A percentile compares a stretch with the other conserved stretches of the same genome.
Conservation (phyloP, 2,329 filamentous ascomycete species). For the Aspergillus intermedius region DNA sequence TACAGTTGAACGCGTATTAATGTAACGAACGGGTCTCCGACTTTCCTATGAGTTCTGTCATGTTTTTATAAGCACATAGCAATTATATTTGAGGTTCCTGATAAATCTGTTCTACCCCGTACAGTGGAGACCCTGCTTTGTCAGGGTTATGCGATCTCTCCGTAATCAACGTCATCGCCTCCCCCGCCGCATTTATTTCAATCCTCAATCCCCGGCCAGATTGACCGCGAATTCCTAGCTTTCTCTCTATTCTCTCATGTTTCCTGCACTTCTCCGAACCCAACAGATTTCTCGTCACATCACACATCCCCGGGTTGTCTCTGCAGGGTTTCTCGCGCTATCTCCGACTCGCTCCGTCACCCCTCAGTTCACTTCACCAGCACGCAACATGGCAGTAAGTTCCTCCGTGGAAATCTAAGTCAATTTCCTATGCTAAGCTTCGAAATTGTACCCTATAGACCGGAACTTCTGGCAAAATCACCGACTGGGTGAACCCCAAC, state of each 20-base stretch:
- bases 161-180: constrained; percentile 11
- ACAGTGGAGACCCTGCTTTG: constrained; percentile 14
- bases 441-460: constrained; percentile 11
- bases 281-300: constrained; percentile 16
- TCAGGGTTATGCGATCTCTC: constrained; percentile 19
- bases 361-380: constrained; percentile 11
- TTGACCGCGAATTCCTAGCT: neutral
- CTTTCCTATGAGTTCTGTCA: constrained; percentile 8
- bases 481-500: constrained; percentile 72
- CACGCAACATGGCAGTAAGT: constrained; percentile 31
- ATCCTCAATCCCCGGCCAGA: constrained; percentile 1
- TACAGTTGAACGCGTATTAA: neutral
- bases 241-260: constrained; percentile 13
- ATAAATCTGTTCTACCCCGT: constrained; percentile 1
- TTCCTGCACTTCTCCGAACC: constrained; percentile 15
- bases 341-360: constrained; percentile 13
- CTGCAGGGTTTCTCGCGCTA: constrained; percentile 7
- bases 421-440: neutral
- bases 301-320: constrained; percentile 9
- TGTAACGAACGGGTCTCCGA: constrained; percentile 1
- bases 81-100: too few species aligned
- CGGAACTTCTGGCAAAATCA: constrained; percentile 51
- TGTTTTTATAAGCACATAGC: constrained; percentile 5
- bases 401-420: neutral
- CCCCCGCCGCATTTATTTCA: neutral